These are phyloP conservation scores for Leonotis leonurus DNA, from an alignment of 257 asterid species.

Conservation along the genomic window DNA sequence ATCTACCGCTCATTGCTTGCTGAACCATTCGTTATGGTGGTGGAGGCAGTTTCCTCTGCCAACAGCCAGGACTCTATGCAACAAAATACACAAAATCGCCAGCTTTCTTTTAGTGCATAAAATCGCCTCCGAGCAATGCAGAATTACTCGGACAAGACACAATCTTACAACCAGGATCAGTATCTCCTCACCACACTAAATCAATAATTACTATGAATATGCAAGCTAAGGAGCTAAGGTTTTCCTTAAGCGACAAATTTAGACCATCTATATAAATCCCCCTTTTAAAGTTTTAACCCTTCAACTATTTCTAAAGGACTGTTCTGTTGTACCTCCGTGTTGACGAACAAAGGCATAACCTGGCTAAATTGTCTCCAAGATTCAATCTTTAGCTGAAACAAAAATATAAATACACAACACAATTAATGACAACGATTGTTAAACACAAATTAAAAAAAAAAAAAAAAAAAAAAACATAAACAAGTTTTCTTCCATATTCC, in stretches of 20 bases:
- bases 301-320: conserved; percentile 22
- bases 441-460: conserved; percentile 16
- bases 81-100: conserved; percentile 48
- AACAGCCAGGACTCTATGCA: conserved; percentile 47
- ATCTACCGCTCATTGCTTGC: conserved; percentile 59
- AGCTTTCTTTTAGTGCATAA: conserved; percentile 39
- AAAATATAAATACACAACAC: conserved; percentile 3
- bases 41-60: conserved; percentile 60
- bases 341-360: conserved; percentile 32
- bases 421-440: conserved; percentile 14
- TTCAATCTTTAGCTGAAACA: conserved; percentile 39
- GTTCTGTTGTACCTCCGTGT: conserved; percentile 37
- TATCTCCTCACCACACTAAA: conserved; percentile 15
- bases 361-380: conserved; percentile 32
- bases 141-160: conserved; percentile 38
- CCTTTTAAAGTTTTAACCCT: conserved; percentile 49
- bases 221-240: too few species aligned
- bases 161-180: conserved; percentile 16
- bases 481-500: too few species aligned
- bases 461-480: conserved; percentile 15
- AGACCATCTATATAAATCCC: conserved; percentile 17
- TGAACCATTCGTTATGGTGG: conserved; percentile 34
- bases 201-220: conserved; percentile 7
- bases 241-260: conserved; percentile 11
- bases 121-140: conserved; percentile 55